Evolutionary conservation across 2,329 filamentous ascomycete species (phyloP), one percentile per base, ranked within the genome.

Genomic region (Chaetomium olivaceum): DNA sequence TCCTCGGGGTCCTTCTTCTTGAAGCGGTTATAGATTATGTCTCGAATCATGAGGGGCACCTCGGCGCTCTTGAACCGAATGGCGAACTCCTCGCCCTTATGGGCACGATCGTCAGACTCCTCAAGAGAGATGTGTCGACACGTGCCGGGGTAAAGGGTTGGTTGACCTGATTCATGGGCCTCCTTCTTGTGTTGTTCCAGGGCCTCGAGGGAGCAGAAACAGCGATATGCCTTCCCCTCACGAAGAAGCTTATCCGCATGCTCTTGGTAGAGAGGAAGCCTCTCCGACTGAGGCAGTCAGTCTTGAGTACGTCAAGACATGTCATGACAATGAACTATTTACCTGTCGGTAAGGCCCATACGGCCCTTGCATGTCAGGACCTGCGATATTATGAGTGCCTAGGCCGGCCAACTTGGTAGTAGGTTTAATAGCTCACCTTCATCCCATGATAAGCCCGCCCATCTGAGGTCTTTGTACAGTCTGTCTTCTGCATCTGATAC

Each of bases 401-500:
- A 51, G 5, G 21, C 23, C 48, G 11, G 3, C 25, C 12, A 16
- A 2, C 52, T n/a, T n/a, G n/a, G 6, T 16, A 1, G 9, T n/a
- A 21, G 16, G 21, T 16, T 31, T 21, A n/a, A 14, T 7, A 9
- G 9, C 62, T 62, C 72, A 89, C 89, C 93, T 86, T 99, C 96
- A 77, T 97, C 93, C 94, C 94, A 99, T 61, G 89, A 81, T 36
- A 99, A 80, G 0, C 93, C 93, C 21, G 93, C 91, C 95, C 95
- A 99, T 79, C 84, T 83, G 62, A 99, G 78, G 75, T 98, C 94
- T 65, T 90, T 81, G 70, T 90, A 91, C 3, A 99, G 79, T 63
- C 88, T 85, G 67, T 89, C 77, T 76, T 97, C 93, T 1, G 95
- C 93, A 74, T 90, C 93, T 0, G 82, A 79, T 4, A 98, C 87